Base-by-base conservation (phyloP, 2,329 filamentous ascomycete genomes). In the Aspergillus eucalypticola region DNA sequence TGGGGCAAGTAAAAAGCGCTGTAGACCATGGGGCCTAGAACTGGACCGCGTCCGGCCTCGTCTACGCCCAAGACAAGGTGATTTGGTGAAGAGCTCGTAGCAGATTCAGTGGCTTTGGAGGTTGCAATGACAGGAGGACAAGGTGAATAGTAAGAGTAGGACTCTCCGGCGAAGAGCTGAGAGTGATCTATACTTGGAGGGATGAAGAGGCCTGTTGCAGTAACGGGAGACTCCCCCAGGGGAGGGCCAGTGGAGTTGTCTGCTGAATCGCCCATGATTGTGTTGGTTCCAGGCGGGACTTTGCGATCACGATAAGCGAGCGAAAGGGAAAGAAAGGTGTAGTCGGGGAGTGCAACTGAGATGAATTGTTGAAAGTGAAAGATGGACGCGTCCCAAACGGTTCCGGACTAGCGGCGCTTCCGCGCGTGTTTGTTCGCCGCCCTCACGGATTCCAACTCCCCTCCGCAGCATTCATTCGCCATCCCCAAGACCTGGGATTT, bases 41-140 rank as follows among this genome's bases (percentile, higher is more conserved):
- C 94, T 23, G 94, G 94, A 1, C 94, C 94, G 71, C 94, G 87
- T 49, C 94, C 94, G 67, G 94, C 94, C 81, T 98, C 94, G 75
- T 98, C 94, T 54, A 98, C 89, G 63, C 94, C 94, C 21, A 98
- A 83, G 19, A 90, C 88, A 76, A 66, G 58, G 41, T 54, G 44
- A 54, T 48, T 51, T 29, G 6, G 48, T 11, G 27, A 52, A 23
- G 39, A 13, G 29, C 17, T 29, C 13, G 23, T 44, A 50, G 35
- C 10, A 15, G 39, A 5, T 21, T 35, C 21, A n/a, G 17, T 8
- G 19, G 21, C 32, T 25, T 41, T 13, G 7, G 46, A 11, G 42
- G 38, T 38, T 21, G 82, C 82, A 55, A 92, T 84, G n/a, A 78
- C 74, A 0, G 83, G 72, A 1, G 90, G 91, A 1, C 91, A 81